phyloP scores from a whole-genome alignment of 257 asterid species.

The Verbascum thapsus region DNA sequence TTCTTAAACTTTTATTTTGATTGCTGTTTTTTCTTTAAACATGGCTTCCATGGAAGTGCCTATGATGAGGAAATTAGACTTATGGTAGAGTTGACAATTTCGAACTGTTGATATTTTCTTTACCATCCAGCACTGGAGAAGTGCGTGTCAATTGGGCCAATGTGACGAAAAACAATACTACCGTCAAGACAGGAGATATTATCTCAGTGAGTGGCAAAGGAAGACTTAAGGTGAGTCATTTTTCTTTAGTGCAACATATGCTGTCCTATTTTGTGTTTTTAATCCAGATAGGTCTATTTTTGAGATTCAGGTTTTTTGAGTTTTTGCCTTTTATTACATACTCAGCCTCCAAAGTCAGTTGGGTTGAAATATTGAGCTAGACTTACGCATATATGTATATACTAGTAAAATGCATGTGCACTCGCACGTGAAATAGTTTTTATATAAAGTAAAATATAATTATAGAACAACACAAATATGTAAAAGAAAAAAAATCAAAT shows the following conservation, averaged over 20 bases:
- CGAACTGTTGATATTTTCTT: neutral
- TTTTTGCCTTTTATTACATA: neutral
- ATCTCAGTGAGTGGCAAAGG: constrained; percentile 86
- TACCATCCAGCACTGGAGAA: constrained; percentile 67
- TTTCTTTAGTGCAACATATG: neutral
- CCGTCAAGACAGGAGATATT: constrained; percentile 64
- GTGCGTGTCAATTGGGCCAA: constrained; percentile 89
- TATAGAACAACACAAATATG: too few relatives aligned
- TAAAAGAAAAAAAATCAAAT: too few relatives aligned
- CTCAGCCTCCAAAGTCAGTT: neutral
- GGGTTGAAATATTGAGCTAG: neutral
- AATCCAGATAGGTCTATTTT: too few relatives aligned
- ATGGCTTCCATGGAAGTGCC: too few relatives aligned
- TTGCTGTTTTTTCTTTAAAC: neutral
- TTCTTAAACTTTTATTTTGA: neutral
- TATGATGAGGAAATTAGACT: too few relatives aligned
- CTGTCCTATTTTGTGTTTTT: too few relatives aligned
- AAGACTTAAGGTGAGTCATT: constrained; percentile 62
- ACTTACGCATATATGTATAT: too few relatives aligned
- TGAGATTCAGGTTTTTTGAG: too few relatives aligned
- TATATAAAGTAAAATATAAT: too few relatives aligned
- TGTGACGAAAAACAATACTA: constrained; percentile 65
- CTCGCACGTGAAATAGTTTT: too few relatives aligned
- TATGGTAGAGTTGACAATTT: too few relatives aligned
- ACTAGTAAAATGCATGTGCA: too few relatives aligned